A percentile compares a stretch with the other conserved stretches of the same genome.
phyloP scores from a whole-genome alignment of 768 basidiomycete genomes.

The Hypholoma sublateritium region DNA sequence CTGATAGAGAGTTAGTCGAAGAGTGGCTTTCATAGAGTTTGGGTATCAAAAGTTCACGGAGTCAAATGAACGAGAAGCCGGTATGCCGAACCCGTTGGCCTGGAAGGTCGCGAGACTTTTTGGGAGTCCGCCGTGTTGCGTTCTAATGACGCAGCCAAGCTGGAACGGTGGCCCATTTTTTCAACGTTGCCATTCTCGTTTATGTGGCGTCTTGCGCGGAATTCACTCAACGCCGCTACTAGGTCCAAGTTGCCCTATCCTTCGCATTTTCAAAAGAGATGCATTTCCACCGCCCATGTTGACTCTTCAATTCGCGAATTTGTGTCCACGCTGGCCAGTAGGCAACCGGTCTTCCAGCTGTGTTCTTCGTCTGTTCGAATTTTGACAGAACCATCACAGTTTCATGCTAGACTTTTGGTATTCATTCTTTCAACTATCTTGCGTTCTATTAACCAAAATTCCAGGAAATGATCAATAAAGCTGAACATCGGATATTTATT shows the following conservation, averaged over 20 bases:
- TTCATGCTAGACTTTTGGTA: constrained; percentile 57
- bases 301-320: constrained; percentile 39
- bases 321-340: constrained; percentile 30
- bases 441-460: background rate
- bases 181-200: background rate
- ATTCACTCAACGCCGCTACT: background rate
- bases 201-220: constrained; percentile 13
- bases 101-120: no score
- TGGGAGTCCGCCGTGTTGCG: background rate
- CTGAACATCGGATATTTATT: constrained; percentile 78
- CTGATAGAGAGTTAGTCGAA: no score
- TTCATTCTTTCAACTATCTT: constrained; percentile 16
- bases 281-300: constrained; percentile 23
- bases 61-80: no score
- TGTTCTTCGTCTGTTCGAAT: constrained; percentile 49
- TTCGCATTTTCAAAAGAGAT: constrained; percentile 15
- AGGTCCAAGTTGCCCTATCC: background rate
- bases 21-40: no score
- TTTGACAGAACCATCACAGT: constrained; percentile 56
- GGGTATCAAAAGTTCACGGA: no score
- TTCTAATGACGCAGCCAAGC: background rate
- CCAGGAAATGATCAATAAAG: constrained; percentile 77
- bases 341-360: constrained; percentile 50
- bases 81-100: no score
- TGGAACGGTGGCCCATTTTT: background rate